Percentiles rank a stretch among this genome's conserved stretches.
Conservation (phyloP, 164 flowering plant species). For the Macadamia integrifolia region DNA sequence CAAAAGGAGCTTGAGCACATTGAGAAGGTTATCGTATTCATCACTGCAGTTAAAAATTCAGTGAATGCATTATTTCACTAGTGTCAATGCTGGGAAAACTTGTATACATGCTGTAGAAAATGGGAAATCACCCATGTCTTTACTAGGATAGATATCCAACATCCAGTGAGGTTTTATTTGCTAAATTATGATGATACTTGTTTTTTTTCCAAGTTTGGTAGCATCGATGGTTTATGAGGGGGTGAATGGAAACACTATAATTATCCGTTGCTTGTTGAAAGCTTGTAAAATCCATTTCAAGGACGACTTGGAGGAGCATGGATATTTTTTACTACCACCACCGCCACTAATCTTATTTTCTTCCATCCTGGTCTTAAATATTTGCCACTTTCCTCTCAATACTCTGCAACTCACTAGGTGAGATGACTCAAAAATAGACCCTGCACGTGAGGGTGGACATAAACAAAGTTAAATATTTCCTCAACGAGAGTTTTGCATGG, state of each 20-base stretch:
- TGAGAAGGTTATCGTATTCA: conserved; percentile 55
- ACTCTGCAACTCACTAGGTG: neutral
- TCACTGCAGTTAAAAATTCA: neutral
- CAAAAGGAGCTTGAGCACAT: conserved; percentile 97
- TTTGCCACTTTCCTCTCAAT: too few species aligned
- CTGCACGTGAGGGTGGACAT: neutral
- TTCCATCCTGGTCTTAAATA: too few species aligned
- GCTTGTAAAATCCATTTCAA: too few species aligned
- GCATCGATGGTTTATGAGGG: neutral
- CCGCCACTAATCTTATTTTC: too few species aligned
- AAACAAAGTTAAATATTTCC: neutral
- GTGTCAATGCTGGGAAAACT: too few species aligned
- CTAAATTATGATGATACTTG: neutral
- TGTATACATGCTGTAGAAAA: too few species aligned
- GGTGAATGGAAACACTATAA: neutral
- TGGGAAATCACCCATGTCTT: neutral
- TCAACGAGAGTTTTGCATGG: neutral
- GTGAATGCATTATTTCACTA: neutral
- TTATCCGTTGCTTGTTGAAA: neutral
- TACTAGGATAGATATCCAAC: neutral
- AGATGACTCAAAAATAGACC: neutral
- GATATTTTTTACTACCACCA: too few species aligned
- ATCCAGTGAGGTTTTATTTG: neutral
- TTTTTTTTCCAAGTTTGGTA: too few species aligned
- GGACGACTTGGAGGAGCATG: too few species aligned